Evolutionary conservation across 2,329 filamentous ascomycete genomes (phyloP).

Genomic region (Fusarium sp.): DNA sequence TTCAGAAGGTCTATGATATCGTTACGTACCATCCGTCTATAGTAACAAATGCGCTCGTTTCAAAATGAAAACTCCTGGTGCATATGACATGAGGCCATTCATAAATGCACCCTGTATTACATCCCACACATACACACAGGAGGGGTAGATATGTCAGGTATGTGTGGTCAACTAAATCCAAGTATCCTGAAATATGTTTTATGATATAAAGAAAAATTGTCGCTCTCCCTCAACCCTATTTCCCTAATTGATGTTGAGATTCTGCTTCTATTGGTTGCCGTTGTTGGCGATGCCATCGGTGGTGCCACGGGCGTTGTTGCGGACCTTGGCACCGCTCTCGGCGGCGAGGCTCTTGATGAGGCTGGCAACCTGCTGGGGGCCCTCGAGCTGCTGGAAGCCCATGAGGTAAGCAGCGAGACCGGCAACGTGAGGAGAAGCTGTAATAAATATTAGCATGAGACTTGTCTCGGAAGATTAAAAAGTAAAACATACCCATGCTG

Average conservation of each 20-base stretch:
- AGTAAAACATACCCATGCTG: constrained; percentile 62
- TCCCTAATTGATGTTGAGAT: constrained; percentile 13
- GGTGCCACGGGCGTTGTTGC: constrained; percentile 57
- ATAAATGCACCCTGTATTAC: constrained; percentile 37
- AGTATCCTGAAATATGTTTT: constrained; percentile 40
- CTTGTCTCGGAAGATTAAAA: not conserved
- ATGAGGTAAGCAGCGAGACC: constrained; percentile 77
- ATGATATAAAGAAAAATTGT: constrained; percentile 29
- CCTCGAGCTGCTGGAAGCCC: constrained; percentile 62
- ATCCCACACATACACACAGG: constrained; percentile 40
- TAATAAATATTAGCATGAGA: constrained; percentile 26
- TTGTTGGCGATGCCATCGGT: constrained; percentile 69
- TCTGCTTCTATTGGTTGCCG: constrained; percentile 52
- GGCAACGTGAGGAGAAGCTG: constrained; percentile 73
- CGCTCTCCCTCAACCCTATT: constrained; percentile 28
- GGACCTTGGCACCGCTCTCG: constrained; percentile 58
- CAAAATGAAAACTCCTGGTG: constrained; percentile 23
- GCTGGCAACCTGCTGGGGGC: constrained; percentile 51
- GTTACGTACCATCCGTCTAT: constrained; percentile 32
- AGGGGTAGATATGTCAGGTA: constrained; percentile 35
- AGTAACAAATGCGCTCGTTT: constrained; percentile 16
- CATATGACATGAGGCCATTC: constrained; percentile 21
- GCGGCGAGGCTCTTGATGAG: constrained; percentile 67
- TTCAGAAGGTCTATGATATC: constrained; percentile 30
- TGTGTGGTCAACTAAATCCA: constrained; percentile 38